Base-by-base conservation (phyloP, 2,329 filamentous ascomycete genomes). In the Teratosphaeria gauchensis region DNA sequence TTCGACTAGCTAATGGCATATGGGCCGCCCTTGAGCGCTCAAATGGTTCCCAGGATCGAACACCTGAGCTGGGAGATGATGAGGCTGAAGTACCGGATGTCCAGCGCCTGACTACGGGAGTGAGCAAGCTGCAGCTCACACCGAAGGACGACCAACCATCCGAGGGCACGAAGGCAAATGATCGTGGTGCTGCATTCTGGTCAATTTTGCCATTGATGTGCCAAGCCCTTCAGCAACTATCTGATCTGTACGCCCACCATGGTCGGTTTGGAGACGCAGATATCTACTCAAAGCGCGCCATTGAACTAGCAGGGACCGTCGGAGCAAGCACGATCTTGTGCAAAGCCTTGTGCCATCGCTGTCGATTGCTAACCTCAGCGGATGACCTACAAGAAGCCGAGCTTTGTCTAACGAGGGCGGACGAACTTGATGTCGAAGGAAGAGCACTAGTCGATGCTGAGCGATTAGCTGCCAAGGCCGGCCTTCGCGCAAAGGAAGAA, bases 191-290 rank as follows among this genome's bases (percentile, higher is more conserved):
- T 0, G 80, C 83, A 2, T 91, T 92, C 66, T 97, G 92, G 92
- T 79, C 82, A 5, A 78, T 96, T 21, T 85, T 94, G 7, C 82
- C 84, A 31, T 84, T 87, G 0, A 80, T 96, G 21, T 86, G 91
- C 65, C 81, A 83, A 32, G 84, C 85, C 58, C 77, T 95, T 14
- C 74, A 86, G 60, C 86, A 91, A 59, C 81, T 96, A 2, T 90
- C 90, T 0, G 81, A 82, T 3, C 78, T 95, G 1, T 96, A 92
- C 65, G 84, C 88, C 1, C 87, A 95, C 63, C 83, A 94, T 62
- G 94, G 94, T 31, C 82, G 95, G 74, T 90, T 91, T 63, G 86
- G 90, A 61, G 92, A 97, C 71, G 92, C 92, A 1, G 76, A 92
- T 0, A 94, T 92, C 70, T 95, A 95, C 65, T 86, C 88, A 1